A percentile compares a stretch with the other conserved stretches of the same genome.
Conservation (phyloP, 106 monocot genomes). For the Platanthera guangdongensis region DNA sequence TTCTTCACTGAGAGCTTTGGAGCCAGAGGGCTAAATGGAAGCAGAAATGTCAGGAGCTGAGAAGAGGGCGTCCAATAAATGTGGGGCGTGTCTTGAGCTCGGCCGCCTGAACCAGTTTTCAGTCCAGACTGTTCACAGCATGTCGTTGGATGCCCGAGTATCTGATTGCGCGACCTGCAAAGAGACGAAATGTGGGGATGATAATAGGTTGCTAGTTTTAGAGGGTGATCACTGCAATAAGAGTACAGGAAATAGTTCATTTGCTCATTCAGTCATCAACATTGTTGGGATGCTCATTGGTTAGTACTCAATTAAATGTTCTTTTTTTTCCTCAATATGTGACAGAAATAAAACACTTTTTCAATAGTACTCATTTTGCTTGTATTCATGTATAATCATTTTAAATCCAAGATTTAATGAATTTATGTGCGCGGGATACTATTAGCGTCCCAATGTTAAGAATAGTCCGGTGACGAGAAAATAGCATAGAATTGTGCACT, state of each 20-base stretch:
- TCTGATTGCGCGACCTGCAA: constrained; percentile 44
- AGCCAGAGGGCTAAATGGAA: not conserved
- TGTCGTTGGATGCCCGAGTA: constrained; percentile 19
- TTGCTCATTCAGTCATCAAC: constrained; percentile 72
- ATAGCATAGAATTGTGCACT: too few relatives aligned
- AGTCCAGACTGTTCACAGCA: constrained; percentile 39
- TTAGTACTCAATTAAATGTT: constrained; percentile 5
- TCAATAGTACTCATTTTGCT: not conserved
- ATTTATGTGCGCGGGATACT: too few relatives aligned
- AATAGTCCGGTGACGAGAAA: too few relatives aligned
- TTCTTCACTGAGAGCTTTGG: not conserved
- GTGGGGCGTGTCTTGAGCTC: not conserved
- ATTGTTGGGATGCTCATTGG: constrained; percentile 87
- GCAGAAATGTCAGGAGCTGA: not conserved
- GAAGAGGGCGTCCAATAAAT: not conserved
- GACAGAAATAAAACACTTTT: not conserved
- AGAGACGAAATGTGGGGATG: constrained; percentile 31
- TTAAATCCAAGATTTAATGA: not conserved
- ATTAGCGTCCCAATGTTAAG: too few relatives aligned
- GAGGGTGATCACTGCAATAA: constrained; percentile 11
- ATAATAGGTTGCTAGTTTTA: not conserved
- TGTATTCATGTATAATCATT: not conserved
- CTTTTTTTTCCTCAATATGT: not conserved
- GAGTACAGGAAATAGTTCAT: constrained; percentile 46
- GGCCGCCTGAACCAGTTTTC: constrained; percentile 25